Percentiles rank a stretch among this genome's conserved stretches.
Evolutionary conservation across 2,329 filamentous ascomycete species (phyloP).

Genomic region (Parafenestella ontariensis): DNA sequence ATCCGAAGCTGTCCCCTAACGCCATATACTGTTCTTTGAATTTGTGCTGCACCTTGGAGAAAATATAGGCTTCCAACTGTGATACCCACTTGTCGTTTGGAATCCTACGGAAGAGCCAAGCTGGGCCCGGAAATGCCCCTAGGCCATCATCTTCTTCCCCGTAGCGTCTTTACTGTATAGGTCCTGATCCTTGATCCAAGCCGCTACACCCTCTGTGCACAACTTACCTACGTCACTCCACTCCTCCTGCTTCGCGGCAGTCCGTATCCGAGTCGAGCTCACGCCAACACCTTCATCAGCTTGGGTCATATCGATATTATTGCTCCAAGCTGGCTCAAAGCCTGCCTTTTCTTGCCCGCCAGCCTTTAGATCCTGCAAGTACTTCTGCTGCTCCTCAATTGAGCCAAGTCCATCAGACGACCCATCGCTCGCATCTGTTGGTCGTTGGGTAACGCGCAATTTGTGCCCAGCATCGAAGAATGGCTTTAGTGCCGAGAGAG

Average conservation of each 20-base stretch:
- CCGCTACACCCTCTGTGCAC: constrained; percentile 64
- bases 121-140: constrained; percentile 9
- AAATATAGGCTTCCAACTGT: neutral
- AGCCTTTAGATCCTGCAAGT: constrained; percentile 59
- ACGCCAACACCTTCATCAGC: constrained; percentile 57
- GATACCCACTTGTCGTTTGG: neutral
- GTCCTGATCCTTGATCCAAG: constrained; percentile 63
- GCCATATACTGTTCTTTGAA: neutral
- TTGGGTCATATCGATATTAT: constrained; percentile 66
- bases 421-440: constrained; percentile 47
- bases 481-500: constrained; percentile 64
- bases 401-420: constrained; percentile 65
- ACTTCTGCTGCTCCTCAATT: constrained; percentile 61
- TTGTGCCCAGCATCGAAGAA: constrained; percentile 68
- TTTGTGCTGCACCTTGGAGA: neutral
- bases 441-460: constrained; percentile 69
- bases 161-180: constrained; percentile 60
- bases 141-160: constrained; percentile 48
- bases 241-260: constrained; percentile 59
- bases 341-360: constrained; percentile 61
- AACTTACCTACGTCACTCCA: constrained; percentile 59
- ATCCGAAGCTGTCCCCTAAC: neutral
- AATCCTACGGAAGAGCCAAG: neutral
- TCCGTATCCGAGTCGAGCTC: constrained; percentile 69
- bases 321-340: constrained; percentile 65